Evolutionary conservation across 2,329 filamentous ascomycete species (phyloP).

Genomic region (Salinomyces thailandicus): DNA sequence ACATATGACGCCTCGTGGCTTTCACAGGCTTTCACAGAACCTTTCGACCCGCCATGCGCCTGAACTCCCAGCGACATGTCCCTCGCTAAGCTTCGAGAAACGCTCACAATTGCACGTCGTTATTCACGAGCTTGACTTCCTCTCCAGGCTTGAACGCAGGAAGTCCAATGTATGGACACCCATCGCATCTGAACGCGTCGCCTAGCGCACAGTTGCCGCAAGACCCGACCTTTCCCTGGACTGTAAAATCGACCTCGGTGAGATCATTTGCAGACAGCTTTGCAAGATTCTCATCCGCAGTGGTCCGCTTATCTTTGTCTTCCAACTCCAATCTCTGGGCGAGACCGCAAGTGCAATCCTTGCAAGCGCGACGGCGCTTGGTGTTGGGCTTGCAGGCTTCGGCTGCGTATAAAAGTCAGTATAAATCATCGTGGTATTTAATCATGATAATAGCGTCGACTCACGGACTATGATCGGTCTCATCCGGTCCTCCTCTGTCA

Average conservation of each 20-base stretch:
- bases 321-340: slow-evolving; percentile 78
- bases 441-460: slow-evolving; percentile 7
- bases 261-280: slow-evolving; percentile 65
- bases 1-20: too few relatives aligned
- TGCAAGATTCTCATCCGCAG: slow-evolving; percentile 50
- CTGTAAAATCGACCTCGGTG: slow-evolving; percentile 87
- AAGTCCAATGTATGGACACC: slow-evolving; percentile 77
- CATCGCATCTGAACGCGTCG: slow-evolving; percentile 59
- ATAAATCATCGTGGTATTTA: not conserved
- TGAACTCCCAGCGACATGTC: too few relatives aligned
- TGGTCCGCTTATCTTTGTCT: slow-evolving; percentile 56
- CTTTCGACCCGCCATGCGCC: too few relatives aligned
- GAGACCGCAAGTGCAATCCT: slow-evolving; percentile 93
- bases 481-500: slow-evolving; percentile 75
- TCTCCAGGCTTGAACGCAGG: slow-evolving; percentile 96
- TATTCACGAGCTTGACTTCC: slow-evolving; percentile 79
- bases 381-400: slow-evolving; percentile 80
- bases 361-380: slow-evolving; percentile 86
- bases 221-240: slow-evolving; percentile 91
- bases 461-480: slow-evolving; percentile 68
- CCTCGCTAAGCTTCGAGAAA: too few relatives aligned
- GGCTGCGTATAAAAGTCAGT: slow-evolving; percentile 39
- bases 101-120: slow-evolving; percentile 69
- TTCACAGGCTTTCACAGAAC: too few relatives aligned
- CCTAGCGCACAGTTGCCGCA: slow-evolving; percentile 91